Conservation (phyloP, 2,329 filamentous ascomycete genomes). For the Plectosphaerella cucumerina region DNA sequence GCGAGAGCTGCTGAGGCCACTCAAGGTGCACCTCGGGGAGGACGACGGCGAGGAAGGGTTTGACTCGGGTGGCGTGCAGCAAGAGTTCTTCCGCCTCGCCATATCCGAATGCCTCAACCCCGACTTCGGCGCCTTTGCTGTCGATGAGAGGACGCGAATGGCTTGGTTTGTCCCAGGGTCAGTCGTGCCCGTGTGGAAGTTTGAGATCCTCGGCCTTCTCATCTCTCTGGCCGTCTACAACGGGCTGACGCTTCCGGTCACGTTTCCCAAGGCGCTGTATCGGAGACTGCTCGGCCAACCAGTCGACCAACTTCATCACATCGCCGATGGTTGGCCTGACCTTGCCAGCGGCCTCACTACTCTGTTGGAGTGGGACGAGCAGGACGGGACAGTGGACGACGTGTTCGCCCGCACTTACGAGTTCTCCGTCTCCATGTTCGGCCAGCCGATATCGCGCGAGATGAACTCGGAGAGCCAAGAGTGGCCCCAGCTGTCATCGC, state of each 20-base stretch:
- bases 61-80: slow-evolving; percentile 92
- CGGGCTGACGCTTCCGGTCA: slow-evolving; percentile 84
- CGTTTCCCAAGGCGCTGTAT: slow-evolving; percentile 83
- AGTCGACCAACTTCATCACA: slow-evolving; percentile 67
- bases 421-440: slow-evolving; percentile 65
- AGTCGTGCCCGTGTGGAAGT: slow-evolving; percentile 81
- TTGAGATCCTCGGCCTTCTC: slow-evolving; percentile 82
- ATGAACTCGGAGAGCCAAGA: slow-evolving; percentile 40
- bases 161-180: slow-evolving; percentile 86
- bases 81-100: slow-evolving; percentile 88
- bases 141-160: slow-evolving; percentile 72
- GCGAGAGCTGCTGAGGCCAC: slow-evolving; percentile 74
- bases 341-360: slow-evolving; percentile 69
- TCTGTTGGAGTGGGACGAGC: slow-evolving; percentile 72
- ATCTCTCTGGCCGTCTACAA: slow-evolving; percentile 91
- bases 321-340: slow-evolving; percentile 83
- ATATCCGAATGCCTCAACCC: slow-evolving; percentile 77
- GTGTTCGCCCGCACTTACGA: slow-evolving; percentile 82
- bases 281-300: slow-evolving; percentile 68
- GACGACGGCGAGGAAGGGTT: slow-evolving; percentile 81
- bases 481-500: slow-evolving; percentile 50
- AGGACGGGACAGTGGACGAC: slow-evolving; percentile 72
- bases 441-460: slow-evolving; percentile 50
- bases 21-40: slow-evolving; percentile 85
- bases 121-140: slow-evolving; percentile 73